Base-by-base conservation (phyloP, 2,329 filamentous ascomycete species). In the Hypoxylon sp. region DNA sequence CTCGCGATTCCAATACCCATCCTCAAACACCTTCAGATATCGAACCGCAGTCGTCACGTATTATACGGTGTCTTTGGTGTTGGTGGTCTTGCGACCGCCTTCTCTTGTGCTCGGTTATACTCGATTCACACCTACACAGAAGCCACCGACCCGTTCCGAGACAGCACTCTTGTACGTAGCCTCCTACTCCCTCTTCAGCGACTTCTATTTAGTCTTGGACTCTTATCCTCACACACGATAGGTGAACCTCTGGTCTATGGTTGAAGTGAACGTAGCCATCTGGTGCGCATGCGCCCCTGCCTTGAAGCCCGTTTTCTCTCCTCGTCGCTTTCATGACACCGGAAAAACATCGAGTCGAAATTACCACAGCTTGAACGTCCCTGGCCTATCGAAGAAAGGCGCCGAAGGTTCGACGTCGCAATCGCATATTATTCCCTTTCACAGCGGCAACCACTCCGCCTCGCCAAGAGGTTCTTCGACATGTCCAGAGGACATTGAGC, bases 191-290 rank as follows among this genome's bases (percentile, higher is more conserved):
- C 4, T 7, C 8, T 26, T 24, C 16, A 26, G 7, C 3, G 5
- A 3, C 14, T 30, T n/a, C 4, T 16, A 11, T 18, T 7, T 14
- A 12, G 5, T 11, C 9, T 3, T 40, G 6, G 22, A 40, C 3
- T 20, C 12, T 26, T 14, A 6, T 3, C 26, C 52, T 58, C 40
- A 67, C 45, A 16, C 4, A 3, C 5, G 8, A 8, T 14, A 66
- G 53, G 73, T 81, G 0, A 80, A 81, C 42, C 60, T 83, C 11
- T 83, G 83, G 80, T 80, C 79, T 20, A 78, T 80, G 60, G 78
- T 85, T 51, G 83, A 85, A 65, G 76, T 84, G 62, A 84, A 83
- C 58, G 74, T 80, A 4, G 83, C 80, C n/a, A 81, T 86, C 36
- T 72, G 81, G 28, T 85, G 83, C 66, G 81, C 83, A 18, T 82